Base-by-base conservation (phyloP, 345 rosid genomes). In the Rhodamnia rubescens region DNA sequence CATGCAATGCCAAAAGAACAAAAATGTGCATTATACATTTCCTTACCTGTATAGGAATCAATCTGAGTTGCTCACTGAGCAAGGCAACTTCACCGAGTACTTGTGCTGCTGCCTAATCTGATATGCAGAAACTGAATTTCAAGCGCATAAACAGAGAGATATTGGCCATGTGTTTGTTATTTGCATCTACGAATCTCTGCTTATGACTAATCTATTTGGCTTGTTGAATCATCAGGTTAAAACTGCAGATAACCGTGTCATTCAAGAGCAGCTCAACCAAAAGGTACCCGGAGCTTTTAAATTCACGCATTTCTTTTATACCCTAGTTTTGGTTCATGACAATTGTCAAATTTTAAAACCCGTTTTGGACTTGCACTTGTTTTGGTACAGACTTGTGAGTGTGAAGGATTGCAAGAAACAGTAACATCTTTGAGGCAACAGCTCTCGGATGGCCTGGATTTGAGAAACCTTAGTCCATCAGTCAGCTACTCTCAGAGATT, bases 161-260 rank as follows among this genome's bases (percentile, higher is more conserved):
- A 36, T 69, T 47, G 78, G 78, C 78, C 24, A 69, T 36, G 20
- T 29, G 74, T 61, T 61, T 29, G 74, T 61, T 61, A 61, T 8
- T 61, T 29, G 74, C 21, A 61, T 61, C 74, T 61, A 61, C 8
- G 10, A 61, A 40, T 15, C 36, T 59, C 74, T 61, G 42, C 42
- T 61, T 69, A 69, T 69, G 22, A 69, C 40, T 69, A 32, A 69
- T 82, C 64, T 64, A 69, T 81, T 16, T 40, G 26, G 57, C 54
- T 54, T 44, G 75, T 74, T 4, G 56, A 29, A 59, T 42, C 36
- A 12, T 80, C 92, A 98, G 99, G 98, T 98, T 82, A 96, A 94
- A 93, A 93, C 93, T 82, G 98, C 99, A 47, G 99, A 98, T 88
- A 96, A 95, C 90, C 93, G 95, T 84, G 87, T 98, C 88, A 94